Base-by-base conservation (phyloP, 2,329 filamentous ascomycete species). In the Beauveria varroae region DNA sequence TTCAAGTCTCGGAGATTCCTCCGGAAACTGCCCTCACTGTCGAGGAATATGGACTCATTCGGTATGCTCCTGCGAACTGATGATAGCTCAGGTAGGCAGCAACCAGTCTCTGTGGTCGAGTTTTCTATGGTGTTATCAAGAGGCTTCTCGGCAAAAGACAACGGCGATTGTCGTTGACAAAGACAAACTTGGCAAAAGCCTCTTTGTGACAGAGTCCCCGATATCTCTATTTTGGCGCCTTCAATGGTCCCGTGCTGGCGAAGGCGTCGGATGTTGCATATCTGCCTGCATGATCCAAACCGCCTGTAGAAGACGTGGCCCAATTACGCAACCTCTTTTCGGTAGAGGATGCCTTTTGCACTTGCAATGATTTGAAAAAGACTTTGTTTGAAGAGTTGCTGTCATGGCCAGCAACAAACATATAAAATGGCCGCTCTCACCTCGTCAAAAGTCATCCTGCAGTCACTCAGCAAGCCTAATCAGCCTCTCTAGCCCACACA, bases 21-120 rank as follows among this genome's bases (percentile, higher is more conserved):
- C 1, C 12, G 3, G 1, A 7, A 5, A 14, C 2, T 2, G 4
- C 2, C 2, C n/a, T 16, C 20, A 3, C 3, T 34, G 9, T n/a
- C 12, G 10, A 53, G 6, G n/a, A 8, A 26, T 43, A 9, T 7
- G 7, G 37, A 41, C 34, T 22, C 51, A 43, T 28, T 3, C 2
- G 14, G 4, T 54, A 3, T 22, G 22, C 22, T 43, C 34, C 51
- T 41, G 12, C 20, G 2, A 54, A 24, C 22, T 28, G 2, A 10
- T 37, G 51, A 7, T 20, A n/a, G 34, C 22, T 10, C 18, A 12
- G n/a, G 7, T 30, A 18, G 16, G 8, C n/a, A 20, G 34, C 34
- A 16, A 37, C 12, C 34, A 37, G 34, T 37, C 34, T 37, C 5
- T 14, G 5, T 16, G 34, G 12, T 16, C 34, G 14, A 37, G 14